These are phyloP conservation scores for Tetraselmis striata DNA, from an alignment of 139 green algal genomes.

Conservation along the genomic window DNA sequence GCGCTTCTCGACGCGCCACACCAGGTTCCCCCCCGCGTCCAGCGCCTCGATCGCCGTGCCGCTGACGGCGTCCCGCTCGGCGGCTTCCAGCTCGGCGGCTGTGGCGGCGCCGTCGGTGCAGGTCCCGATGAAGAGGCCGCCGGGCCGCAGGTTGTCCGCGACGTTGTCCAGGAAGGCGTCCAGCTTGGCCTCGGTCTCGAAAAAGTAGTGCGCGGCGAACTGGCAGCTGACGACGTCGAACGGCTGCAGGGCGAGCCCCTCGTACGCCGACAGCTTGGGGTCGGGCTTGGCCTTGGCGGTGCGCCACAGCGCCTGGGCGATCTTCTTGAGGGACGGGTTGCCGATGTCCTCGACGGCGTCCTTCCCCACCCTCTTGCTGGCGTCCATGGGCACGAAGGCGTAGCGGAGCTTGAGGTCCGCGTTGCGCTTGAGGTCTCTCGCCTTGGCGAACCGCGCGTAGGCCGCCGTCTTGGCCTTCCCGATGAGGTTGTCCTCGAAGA, in stretches of 20 bases:
- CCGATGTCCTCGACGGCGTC: not conserved
- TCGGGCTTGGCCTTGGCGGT: not conserved
- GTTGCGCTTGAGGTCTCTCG: not conserved
- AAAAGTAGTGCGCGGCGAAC: constrained; percentile 22
- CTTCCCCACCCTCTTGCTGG: not conserved
- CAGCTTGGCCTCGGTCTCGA: constrained; percentile 10
- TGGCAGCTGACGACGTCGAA: constrained; percentile 10
- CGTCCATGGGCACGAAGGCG: not conserved
- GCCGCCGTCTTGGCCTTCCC: not conserved
- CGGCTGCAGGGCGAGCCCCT: not conserved
- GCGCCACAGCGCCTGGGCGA: not conserved
- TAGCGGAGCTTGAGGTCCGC: not conserved
- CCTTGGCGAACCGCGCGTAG: not conserved
- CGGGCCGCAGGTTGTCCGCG: not conserved
- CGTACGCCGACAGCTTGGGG: not conserved
- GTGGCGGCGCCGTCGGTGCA: not conserved
- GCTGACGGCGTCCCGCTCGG: no score
- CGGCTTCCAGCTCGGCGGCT: not conserved
- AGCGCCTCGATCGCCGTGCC: not conserved
- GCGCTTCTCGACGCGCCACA: not conserved
- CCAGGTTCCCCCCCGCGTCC: not conserved
- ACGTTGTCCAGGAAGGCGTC: constrained; percentile 9
- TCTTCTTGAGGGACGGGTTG: not conserved
- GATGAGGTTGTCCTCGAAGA: not conserved
- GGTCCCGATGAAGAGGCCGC: constrained; percentile 16